Evolutionary conservation across 169 alveolate species (phyloP).

Genomic region (Plasmodium gallinaceum): DNA sequence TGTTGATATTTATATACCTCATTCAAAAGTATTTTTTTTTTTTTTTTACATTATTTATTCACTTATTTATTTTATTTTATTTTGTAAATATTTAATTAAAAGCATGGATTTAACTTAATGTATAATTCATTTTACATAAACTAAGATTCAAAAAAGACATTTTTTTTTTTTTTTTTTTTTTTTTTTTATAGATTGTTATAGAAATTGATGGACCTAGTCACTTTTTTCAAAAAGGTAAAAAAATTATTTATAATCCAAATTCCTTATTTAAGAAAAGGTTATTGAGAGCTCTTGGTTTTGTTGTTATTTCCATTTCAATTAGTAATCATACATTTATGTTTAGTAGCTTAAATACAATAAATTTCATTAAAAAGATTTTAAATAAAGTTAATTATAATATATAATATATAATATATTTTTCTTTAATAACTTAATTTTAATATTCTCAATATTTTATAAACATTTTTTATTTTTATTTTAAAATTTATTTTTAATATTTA

Average conservation of each 20-base stretch:
- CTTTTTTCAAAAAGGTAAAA: conserved; percentile 43
- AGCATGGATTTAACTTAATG: not conserved
- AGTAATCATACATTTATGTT: conserved; percentile 66
- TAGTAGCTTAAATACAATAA: conserved; percentile 27
- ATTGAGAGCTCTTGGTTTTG: conserved; percentile 52
- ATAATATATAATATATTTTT: not conserved
- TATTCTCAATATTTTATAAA: no score
- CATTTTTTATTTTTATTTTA: no score
- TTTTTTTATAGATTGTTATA: conserved; percentile 20
- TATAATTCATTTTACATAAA: not conserved
- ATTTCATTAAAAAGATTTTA: conserved; percentile 22
- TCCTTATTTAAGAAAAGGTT: conserved; percentile 55
- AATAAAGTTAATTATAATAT: conserved; percentile 18
- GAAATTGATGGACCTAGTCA: conserved; percentile 74
- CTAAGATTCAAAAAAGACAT: no score
- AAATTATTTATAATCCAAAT: conserved; percentile 48
- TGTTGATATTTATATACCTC: conserved; percentile 53
- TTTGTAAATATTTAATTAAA: not conserved
- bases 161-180: not conserved
- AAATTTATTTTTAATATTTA: no score
- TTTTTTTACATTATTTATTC: no score
- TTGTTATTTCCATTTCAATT: conserved; percentile 39
- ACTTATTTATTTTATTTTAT: not conserved
- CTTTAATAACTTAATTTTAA: not conserved
- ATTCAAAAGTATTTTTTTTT: conserved; percentile 7